Evolutionary conservation across 331 rosid species (phyloP).

Genomic region (Saraca asoca): DNA sequence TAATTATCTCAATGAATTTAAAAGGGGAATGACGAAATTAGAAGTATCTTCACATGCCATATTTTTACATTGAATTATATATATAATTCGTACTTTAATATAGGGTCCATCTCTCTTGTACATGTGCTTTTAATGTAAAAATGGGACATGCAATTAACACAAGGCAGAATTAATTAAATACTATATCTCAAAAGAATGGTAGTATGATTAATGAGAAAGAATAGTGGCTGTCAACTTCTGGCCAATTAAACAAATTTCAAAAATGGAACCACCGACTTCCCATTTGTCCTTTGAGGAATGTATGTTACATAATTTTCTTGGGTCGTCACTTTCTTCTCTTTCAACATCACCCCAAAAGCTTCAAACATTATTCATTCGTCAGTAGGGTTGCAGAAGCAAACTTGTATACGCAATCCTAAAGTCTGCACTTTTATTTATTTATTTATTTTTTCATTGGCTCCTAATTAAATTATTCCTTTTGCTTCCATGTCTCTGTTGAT

Average conservation of each 20-base stretch:
- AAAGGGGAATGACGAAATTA: too few species aligned
- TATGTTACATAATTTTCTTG: conserved; percentile 21
- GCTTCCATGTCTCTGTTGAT: conserved; percentile 9
- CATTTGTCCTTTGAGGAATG: conserved; percentile 22
- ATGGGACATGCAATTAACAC: too few species aligned
- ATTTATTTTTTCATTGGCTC: conserved; percentile 5
- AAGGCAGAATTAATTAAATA: too few species aligned
- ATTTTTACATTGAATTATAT: too few species aligned
- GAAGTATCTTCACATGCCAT: too few species aligned
- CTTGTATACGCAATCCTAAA: conserved; percentile 29
- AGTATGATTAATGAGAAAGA: background rate
- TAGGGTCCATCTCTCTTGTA: too few species aligned
- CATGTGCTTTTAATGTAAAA: too few species aligned
- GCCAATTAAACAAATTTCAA: conserved; percentile 3
- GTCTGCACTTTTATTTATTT: background rate
- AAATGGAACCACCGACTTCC: conserved; percentile 23
- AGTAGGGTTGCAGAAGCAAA: conserved; percentile 21
- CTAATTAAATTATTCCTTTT: conserved; percentile 14
- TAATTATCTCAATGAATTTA: too few species aligned
- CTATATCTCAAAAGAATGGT: background rate
- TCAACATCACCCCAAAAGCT: conserved; percentile 21
- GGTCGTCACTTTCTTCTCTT: conserved; percentile 26
- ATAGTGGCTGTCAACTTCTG: conserved; percentile 16
- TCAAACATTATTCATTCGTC: background rate
- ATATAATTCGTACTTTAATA: too few species aligned